Evolutionary conservation across 208 protist genomes (phyloP), one percentile per base, ranked within the genome.

Genomic region (Phytomonas sp.): DNA sequence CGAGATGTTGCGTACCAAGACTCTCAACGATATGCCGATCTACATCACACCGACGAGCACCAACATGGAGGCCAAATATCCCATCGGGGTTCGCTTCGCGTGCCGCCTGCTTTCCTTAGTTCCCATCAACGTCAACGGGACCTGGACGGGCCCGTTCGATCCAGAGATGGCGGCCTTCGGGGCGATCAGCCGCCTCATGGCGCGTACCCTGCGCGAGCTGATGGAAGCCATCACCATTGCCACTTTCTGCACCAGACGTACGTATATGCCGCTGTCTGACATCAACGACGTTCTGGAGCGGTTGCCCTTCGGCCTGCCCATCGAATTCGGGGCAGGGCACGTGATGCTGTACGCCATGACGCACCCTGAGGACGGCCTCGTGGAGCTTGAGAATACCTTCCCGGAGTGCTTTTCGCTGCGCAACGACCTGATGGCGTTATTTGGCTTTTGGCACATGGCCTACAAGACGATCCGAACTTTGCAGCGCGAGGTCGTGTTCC

Each of bases 141-240:
- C 78, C 40, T 96, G 90, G 90, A 82, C 61, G 36, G 87, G 87
- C 13, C 90, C 90, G n/a, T 86, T 96, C 62, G 84, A 93, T 63
- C 70, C 82, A 4, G 85, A 96, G 73, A 84, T 96, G 72, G 87
- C 87, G 4, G 90, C 87, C 13, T 96, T 96, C 67, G 88, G 85
- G 60, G 82, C 82, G 62, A 75, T 86, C 62, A 82, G 85, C 33
- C 83, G 90, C 33, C 78, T 91, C 56, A 74, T 93, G 67, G 79
- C 75, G 68, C 78, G 80, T 29, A 88, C 88, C 6, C 73, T 92
- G 70, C 87, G 90, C 46, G 74, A 83, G 60, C 78, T 96, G 61
- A 78, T 83, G 26, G 87, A 93, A 74, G 76, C 83, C 37, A 79
- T 86, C 20, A 78, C 87, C 15, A 68, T 77, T n/a, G 37, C 82